Conservation (phyloP, 2,329 filamentous ascomycete species). For the Trichoderma lentiforme region DNA sequence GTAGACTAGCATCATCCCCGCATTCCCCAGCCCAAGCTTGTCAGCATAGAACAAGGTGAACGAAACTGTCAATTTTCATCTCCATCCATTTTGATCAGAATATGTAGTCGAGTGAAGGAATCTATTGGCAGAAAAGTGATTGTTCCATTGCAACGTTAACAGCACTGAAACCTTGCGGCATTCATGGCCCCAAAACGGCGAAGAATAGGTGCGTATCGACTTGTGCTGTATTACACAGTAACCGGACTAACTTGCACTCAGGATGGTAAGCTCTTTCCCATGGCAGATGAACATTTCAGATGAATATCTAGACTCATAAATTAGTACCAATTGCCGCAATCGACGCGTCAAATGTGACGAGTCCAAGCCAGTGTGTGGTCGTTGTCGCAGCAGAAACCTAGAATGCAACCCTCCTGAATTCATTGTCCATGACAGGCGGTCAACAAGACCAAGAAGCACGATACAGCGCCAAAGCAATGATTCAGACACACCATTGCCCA, state of each 20-base stretch:
- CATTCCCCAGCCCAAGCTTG: neutral
- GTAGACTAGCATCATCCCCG: neutral
- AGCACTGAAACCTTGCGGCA: neutral
- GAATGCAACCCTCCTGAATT: neutral
- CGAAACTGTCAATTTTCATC: neutral
- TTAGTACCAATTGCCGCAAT: neutral
- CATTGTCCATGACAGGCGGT: neutral
- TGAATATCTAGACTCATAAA: neutral
- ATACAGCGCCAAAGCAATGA: neutral
- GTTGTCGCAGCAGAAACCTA: neutral
- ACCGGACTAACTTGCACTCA: neutral
- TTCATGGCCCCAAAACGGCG: neutral
- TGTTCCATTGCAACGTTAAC: neutral
- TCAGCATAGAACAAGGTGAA: neutral
- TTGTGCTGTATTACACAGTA: neutral
- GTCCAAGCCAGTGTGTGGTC: neutral
- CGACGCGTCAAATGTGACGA: neutral
- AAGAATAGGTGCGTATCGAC: neutral
- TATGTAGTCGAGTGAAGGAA: neutral
- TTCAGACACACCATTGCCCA: neutral
- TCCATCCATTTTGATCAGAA: neutral
- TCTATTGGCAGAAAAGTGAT: neutral
- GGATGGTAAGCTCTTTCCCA: neutral
- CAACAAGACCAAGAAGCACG: neutral
- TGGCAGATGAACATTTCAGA: neutral